Base-by-base conservation (phyloP, 2,329 filamentous ascomycete genomes). In the Stagonosporopsis rhizophila region DNA sequence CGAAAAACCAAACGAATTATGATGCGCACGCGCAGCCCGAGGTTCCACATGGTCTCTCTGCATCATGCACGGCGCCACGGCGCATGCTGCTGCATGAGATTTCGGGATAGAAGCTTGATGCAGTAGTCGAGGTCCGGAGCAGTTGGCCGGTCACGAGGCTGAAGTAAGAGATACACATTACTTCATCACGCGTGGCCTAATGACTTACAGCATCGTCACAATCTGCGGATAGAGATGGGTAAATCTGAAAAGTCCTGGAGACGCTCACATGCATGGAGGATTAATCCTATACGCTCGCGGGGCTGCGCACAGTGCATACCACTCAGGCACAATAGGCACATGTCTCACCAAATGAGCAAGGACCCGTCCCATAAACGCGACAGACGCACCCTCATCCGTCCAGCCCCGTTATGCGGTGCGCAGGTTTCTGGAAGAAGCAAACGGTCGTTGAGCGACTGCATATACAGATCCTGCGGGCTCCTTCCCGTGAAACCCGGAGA, bases 321-420 rank as follows among this genome's bases (percentile, higher is more conserved):
- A 35, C 46, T 42, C 22, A 42, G 23, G 12, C 30, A 2, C 22
- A 6, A 22, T 8, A 3, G 17, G 11, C 22, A 25, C 15, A n/a
- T 22, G 12, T 46, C 28, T 20, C 23, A 25, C 25, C 19, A 9
- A 22, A 17, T 4, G n/a, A 28, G 1, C 25, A 39, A 32, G 14
- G 30, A 32, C 30, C 7, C 12, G 22, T 25, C 35, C 22, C 23
- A 30, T 37, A 37, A 14, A 15, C 30, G 53, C 53, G 53, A 44
- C 53, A 47, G 40, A 52, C 38, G 48, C 53, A 47, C 27, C 53
- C 27, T 44, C 15, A 35, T 15, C 9, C 22, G n/a, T n/a, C 6
- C 20, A 27, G 23, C 19, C 32, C 30, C 25, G 22, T 47, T 15
- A 19, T 19, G 11, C 12, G 30, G 15, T n/a, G 38, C 38, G 17